These are phyloP conservation scores for Claviceps quebecensis DNA, from an alignment of 2,329 filamentous ascomycete genomes.

Conservation along the genomic window DNA sequence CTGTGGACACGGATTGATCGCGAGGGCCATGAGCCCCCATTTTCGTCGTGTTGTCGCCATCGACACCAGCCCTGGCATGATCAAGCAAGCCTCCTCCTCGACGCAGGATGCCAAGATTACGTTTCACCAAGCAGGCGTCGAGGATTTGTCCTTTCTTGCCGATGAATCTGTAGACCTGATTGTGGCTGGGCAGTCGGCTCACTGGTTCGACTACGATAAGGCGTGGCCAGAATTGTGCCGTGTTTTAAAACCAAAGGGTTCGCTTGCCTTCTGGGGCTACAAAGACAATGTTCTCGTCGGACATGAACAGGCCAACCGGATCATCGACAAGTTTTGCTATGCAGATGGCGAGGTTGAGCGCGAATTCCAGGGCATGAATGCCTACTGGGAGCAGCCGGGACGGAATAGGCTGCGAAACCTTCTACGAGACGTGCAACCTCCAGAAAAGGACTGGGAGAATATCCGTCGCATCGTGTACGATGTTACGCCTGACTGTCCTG, in stretches of 20 bases:
- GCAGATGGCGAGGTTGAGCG: constrained; percentile 28
- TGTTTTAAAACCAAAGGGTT: constrained; percentile 39
- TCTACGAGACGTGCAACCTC: constrained; percentile 37
- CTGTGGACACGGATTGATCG: constrained; percentile 45
- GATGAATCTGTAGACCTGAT: constrained; percentile 37
- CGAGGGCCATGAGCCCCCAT: constrained; percentile 36
- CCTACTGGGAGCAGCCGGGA: constrained; percentile 49
- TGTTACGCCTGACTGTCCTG: constrained; percentile 28
- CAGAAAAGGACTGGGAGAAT: constrained; percentile 35
- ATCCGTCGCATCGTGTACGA: constrained; percentile 43
- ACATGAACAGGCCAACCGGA: constrained; percentile 33
- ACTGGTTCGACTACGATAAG: constrained; percentile 49
- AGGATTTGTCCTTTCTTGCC: constrained; percentile 36
- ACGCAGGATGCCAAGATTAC: constrained; percentile 29
- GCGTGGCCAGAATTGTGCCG: constrained; percentile 42
- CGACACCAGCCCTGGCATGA: constrained; percentile 45
- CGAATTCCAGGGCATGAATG: constrained; percentile 35
- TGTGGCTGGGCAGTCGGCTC: constrained; percentile 42
- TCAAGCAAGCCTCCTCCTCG: constrained; percentile 31
- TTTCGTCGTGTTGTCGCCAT: constrained; percentile 38
- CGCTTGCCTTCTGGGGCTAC: constrained; percentile 53
- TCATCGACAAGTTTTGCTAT: constrained; percentile 44
- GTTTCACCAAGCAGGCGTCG: constrained; percentile 36
- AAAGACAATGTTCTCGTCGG: constrained; percentile 47
- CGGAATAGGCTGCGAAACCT: constrained; percentile 38